Evolutionary conservation across 306 rosid genomes (phyloP).

Genomic region (Begonia loranthoides): DNA sequence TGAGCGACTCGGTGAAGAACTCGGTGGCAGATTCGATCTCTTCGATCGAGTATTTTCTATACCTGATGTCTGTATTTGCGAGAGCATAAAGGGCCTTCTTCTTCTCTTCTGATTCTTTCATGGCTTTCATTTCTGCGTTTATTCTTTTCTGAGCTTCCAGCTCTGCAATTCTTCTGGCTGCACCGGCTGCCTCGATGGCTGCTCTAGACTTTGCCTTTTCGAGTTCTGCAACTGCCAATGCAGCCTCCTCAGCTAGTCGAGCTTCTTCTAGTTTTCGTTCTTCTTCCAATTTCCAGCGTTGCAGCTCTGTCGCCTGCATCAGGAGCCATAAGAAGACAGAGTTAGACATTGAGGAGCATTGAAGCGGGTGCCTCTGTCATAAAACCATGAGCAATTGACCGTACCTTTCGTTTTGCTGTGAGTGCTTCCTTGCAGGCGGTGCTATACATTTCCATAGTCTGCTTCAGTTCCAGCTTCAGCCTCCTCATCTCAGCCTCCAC

Average conservation of each 20-base stretch:
- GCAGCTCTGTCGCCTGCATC: constrained; percentile 68
- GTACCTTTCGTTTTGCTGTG: constrained; percentile 70
- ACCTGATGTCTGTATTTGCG: constrained; percentile 39
- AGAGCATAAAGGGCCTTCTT: constrained; percentile 39
- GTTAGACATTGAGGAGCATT: constrained; percentile 6
- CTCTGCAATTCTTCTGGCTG: constrained; percentile 69
- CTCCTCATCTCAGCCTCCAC: constrained; percentile 88
- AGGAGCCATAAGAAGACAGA: not conserved
- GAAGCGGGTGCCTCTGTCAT: not conserved
- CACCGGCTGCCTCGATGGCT: constrained; percentile 91
- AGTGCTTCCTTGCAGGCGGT: constrained; percentile 95
- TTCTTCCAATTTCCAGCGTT: constrained; percentile 82
- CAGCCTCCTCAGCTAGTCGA: constrained; percentile 63
- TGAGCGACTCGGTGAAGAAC: constrained; percentile 44
- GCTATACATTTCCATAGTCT: constrained; percentile 93
- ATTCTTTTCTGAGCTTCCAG: constrained; percentile 73
- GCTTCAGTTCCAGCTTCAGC: constrained; percentile 86
- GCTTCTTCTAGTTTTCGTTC: constrained; percentile 70
- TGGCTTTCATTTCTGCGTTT: constrained; percentile 65
- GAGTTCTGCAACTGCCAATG: constrained; percentile 53
- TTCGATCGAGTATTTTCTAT: constrained; percentile 65
- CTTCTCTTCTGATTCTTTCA: constrained; percentile 63
- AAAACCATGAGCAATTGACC: constrained; percentile 5
- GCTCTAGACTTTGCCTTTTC: constrained; percentile 81
- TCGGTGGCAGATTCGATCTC: constrained; percentile 81